These are phyloP conservation scores for Plasmodium gaboni DNA, from an alignment of 169 alveolate species.

Conservation along the genomic window DNA sequence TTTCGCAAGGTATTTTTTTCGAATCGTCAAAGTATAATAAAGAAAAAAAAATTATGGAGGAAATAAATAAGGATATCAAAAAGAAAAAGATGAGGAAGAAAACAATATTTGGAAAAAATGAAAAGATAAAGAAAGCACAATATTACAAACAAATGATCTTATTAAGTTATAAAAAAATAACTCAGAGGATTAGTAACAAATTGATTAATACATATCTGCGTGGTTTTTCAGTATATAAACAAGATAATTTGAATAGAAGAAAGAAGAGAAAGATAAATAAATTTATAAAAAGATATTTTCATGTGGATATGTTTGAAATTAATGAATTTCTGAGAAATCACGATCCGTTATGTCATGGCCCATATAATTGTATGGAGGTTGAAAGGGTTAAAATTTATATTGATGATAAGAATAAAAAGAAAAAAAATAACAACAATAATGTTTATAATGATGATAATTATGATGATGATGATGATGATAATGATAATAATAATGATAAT, in stretches of 20 bases:
- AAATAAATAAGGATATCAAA: not conserved
- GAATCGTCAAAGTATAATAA: too few species aligned
- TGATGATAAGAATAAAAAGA: not conserved
- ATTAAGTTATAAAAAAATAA: conserved; percentile 38
- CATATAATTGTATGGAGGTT: too few species aligned
- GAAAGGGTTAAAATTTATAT: not conserved
- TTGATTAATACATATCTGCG: conserved; percentile 20
- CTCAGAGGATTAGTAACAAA: conserved; percentile 38
- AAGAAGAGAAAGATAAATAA: conserved; percentile 9
- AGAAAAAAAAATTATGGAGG: too few species aligned
- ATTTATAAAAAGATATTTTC: conserved; percentile 22
- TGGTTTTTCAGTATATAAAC: not conserved
- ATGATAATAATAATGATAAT: not conserved
- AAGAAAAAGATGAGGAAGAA: not conserved
- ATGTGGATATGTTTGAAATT: conserved; percentile 8
- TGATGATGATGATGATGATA: too few species aligned
- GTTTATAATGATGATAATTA: too few species aligned
- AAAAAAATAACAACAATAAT: too few species aligned
- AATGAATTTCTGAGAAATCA: not conserved
- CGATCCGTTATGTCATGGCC: too few species aligned
- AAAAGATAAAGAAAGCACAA: not conserved
- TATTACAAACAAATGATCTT: conserved; percentile 20
- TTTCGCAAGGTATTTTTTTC: too few species aligned
- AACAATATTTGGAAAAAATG: not conserved
- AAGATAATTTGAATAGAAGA: not conserved